Evolutionary conservation across 228 moss, liverwort and hornwort genomes (phyloP).

Genomic region (Sphagnum fallax): DNA sequence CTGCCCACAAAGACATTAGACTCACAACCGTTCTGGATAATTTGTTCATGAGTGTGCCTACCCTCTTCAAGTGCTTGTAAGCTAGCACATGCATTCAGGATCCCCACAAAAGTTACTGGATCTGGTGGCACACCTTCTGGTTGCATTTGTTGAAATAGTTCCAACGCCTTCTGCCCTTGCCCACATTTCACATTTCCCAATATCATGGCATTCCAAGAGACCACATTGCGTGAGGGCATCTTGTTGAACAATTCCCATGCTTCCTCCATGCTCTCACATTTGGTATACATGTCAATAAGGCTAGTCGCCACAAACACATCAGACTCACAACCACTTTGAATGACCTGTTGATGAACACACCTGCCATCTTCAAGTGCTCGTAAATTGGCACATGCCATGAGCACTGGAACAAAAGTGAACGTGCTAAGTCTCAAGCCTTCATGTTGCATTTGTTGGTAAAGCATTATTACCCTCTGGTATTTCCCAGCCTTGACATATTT

Average conservation of each 20-base stretch:
- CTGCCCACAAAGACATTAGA: not conserved
- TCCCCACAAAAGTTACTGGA: not conserved
- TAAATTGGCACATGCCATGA: constrained; percentile 1
- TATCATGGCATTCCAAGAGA: constrained; percentile 6
- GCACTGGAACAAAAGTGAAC: constrained; percentile 1
- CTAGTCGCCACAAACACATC: constrained; percentile 1
- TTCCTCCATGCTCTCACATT: constrained; percentile 3
- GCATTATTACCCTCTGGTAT: too few species aligned
- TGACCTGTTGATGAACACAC: constrained; percentile 4
- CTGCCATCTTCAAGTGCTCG: not conserved
- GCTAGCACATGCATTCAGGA: constrained; percentile 1
- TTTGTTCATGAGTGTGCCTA: constrained; percentile 3
- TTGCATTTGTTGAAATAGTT: not conserved
- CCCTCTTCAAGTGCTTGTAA: not conserved
- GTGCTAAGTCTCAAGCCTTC: not conserved
- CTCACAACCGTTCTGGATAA: not conserved
- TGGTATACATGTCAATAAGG: constrained; percentile 6
- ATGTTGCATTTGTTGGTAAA: not conserved
- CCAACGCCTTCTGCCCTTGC: not conserved
- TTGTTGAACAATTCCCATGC: constrained; percentile 2
- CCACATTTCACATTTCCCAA: not conserved
- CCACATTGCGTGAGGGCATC: not conserved
- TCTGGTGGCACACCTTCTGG: not conserved
- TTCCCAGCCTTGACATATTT: too few species aligned
- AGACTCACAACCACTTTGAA: not conserved